These are phyloP conservation scores for Amaranthus cruentus DNA, from an alignment of 148 eudicot genomes.

Conservation along the genomic window DNA sequence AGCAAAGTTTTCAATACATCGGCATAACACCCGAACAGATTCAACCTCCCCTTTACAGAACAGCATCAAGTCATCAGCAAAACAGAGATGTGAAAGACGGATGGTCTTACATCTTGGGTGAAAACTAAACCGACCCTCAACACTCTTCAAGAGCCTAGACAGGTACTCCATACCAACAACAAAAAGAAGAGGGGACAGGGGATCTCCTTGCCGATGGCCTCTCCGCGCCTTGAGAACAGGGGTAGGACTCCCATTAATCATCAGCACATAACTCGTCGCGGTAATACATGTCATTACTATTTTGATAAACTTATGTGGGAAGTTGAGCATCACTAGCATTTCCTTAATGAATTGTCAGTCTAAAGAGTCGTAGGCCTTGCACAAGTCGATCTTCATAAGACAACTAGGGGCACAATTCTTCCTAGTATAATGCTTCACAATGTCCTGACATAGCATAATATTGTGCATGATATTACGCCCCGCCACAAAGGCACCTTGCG, in stretches of 20 bases:
- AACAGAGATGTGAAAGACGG: too few species aligned
- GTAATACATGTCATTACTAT: not conserved
- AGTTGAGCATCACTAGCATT: not conserved
- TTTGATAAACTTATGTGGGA: not conserved
- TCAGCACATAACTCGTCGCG: not conserved
- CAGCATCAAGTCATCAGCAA: too few species aligned
- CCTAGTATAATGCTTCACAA: not conserved
- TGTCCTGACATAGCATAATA: not conserved
- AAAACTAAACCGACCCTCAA: too few species aligned
- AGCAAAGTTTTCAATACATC: too few species aligned
- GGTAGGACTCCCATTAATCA: not conserved
- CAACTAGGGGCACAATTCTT: not conserved
- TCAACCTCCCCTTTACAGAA: too few species aligned
- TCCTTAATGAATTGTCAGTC: not conserved
- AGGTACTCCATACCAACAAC: not conserved
- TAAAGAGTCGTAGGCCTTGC: not conserved
- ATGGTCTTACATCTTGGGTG: too few species aligned
- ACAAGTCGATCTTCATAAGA: not conserved
- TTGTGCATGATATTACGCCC: not conserved
- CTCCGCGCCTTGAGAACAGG: not conserved
- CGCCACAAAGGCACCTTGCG: not conserved
- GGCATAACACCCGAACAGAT: too few species aligned
- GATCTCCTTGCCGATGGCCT: not conserved
- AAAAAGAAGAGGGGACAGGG: not conserved
- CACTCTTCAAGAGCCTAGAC: too few species aligned